A percentile compares a stretch with the other conserved stretches of the same genome.
These are phyloP conservation scores for Heritiera fomes DNA, from an alignment of 345 rosid genomes.

Conservation along the genomic window DNA sequence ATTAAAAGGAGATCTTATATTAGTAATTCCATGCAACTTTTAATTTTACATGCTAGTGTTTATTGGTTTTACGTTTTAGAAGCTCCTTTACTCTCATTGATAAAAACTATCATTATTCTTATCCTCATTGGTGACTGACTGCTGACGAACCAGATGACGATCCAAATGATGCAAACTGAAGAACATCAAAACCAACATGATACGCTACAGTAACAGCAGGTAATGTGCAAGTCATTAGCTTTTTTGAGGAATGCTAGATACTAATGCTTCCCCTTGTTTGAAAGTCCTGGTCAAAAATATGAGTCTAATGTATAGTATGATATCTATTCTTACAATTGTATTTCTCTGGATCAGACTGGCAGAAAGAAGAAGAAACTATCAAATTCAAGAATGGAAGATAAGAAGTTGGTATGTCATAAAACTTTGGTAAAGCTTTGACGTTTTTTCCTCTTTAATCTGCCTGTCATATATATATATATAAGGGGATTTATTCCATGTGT, in stretches of 20 bases:
- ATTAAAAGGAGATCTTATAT: constrained; percentile 10
- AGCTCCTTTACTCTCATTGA: neutral
- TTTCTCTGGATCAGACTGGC: constrained; percentile 19
- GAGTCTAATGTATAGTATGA: neutral
- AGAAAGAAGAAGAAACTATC: constrained; percentile 23
- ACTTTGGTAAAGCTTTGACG: neutral
- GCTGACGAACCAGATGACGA: constrained; percentile 22
- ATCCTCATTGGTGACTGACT: neutral
- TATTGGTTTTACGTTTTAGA: neutral
- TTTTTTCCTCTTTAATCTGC: constrained; percentile 1
- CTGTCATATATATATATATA: too few species aligned
- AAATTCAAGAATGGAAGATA: constrained; percentile 13
- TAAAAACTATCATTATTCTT: neutral
- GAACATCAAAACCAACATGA: constrained; percentile 15
- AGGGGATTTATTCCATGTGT: neutral
- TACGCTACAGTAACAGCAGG: constrained; percentile 21
- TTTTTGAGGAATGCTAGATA: neutral
- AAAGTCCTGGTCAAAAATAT: neutral
- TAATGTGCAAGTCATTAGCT: constrained; percentile 9
- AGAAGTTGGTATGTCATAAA: constrained; percentile 21
- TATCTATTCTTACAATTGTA: constrained; percentile 10
- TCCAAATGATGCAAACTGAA: constrained; percentile 20
- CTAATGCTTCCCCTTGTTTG: constrained; percentile 5
- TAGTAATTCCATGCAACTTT: constrained; percentile 10
- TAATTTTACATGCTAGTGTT: neutral